Percentiles rank a stretch among this genome's conserved stretches.
These are phyloP conservation scores for Aphanomyces invadans DNA, from an alignment of 352 stramenopile species.

Conservation along the genomic window DNA sequence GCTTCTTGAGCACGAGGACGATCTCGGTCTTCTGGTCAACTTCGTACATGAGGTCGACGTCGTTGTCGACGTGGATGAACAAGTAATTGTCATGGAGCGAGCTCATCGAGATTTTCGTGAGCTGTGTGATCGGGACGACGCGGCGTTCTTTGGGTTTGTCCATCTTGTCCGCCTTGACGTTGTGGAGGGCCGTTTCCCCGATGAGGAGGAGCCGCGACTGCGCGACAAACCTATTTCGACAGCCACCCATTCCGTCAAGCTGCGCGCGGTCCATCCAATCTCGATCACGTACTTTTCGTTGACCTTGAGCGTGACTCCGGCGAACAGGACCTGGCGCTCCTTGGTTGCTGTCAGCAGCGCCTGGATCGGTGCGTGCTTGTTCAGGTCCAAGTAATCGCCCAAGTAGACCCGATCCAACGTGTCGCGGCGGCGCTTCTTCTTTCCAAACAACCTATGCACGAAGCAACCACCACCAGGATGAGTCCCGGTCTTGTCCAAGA, in stretches of 20 bases:
- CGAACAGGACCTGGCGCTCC: conserved; percentile 62
- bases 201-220: conserved; percentile 71
- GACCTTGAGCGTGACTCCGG: conserved; percentile 63
- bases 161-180: conserved; percentile 78
- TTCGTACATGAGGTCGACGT: conserved; percentile 62
- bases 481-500: too few relatives aligned
- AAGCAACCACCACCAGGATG: too few relatives aligned
- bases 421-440: conserved; percentile 80
- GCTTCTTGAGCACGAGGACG: conserved; percentile 29
- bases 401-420: conserved; percentile 65
- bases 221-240: conserved; percentile 47
- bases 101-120: conserved; percentile 62
- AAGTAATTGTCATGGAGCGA: conserved; percentile 77
- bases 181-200: conserved; percentile 66
- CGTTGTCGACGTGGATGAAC: conserved; percentile 61
- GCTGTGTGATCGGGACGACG: conserved; percentile 48
- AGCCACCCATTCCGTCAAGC: too few relatives aligned
- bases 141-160: conserved; percentile 76
- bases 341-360: conserved; percentile 52
- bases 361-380: conserved; percentile 55
- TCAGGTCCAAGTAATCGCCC: conserved; percentile 72
- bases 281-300: conserved; percentile 42
- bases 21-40: conserved; percentile 76
- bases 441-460: conserved; percentile 29
- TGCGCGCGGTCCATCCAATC: too few relatives aligned